Conservation (phyloP, 768 basidiomycete species). For the Rubroboletus pulcherrimus region DNA sequence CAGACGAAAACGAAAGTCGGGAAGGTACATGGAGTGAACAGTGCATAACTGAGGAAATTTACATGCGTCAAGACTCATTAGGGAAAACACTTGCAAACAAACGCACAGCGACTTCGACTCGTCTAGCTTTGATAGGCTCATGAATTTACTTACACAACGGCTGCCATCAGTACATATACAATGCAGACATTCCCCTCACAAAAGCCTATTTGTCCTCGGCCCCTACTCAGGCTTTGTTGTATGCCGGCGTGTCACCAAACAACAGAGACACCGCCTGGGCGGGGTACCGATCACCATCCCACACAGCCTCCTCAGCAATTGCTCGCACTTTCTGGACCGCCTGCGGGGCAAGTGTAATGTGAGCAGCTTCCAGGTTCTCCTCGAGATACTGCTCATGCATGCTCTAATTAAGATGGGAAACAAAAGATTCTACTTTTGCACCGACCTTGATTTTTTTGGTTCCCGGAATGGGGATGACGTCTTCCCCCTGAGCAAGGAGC, state of each 20-base stretch:
- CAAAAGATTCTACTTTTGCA: background rate
- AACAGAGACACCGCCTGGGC: background rate
- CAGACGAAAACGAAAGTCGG: too few species aligned
- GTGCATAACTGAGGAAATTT: too few species aligned
- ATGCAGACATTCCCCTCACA: too few species aligned
- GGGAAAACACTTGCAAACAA: too few species aligned
- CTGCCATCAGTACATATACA: too few species aligned
- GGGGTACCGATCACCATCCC: slow-evolving; percentile 29
- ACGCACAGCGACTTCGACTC: too few species aligned
- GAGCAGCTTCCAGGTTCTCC: slow-evolving; percentile 41
- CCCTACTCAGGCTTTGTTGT: background rate
- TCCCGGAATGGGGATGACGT: slow-evolving; percentile 42
- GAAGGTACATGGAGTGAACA: too few species aligned
- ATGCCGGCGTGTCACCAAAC: slow-evolving; percentile 22
- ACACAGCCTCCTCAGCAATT: slow-evolving; percentile 32
- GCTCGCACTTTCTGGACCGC: slow-evolving; percentile 36
- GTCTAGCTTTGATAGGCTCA: too few species aligned
- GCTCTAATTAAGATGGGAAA: background rate
- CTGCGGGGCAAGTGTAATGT: slow-evolving; percentile 34
- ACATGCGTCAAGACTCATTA: too few species aligned
- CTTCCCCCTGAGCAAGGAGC: slow-evolving; percentile 37
- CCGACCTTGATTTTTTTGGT: slow-evolving; percentile 33
- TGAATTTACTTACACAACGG: too few species aligned
- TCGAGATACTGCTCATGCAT: slow-evolving; percentile 34
- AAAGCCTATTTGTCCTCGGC: too few species aligned